Evolutionary conservation across 78 protist genomes (phyloP), one percentile per base, ranked within the genome.

Genomic region (Bigelowiella natans): DNA sequence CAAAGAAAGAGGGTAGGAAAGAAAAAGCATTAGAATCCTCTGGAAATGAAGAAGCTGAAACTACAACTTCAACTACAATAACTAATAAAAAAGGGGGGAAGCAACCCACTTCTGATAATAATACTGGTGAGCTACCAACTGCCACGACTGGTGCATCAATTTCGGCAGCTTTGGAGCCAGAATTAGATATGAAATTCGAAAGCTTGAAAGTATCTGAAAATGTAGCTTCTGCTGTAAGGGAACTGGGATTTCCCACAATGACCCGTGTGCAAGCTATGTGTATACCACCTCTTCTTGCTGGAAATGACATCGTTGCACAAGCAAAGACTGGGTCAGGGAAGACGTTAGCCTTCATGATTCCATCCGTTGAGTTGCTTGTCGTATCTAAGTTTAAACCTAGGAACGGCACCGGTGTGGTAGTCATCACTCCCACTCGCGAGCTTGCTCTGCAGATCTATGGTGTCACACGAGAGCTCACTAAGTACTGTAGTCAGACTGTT

Each of bases 241-340:
- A 51, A 18, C 18, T 51, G 34, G 73, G 73, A 51, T 51, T 51
- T 18, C 73, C 73, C 18, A 51, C 73, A 7, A 51, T 51, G 73
- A 51, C 73, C 34, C 7, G 73, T 7, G 73, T 51, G 73, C 73
- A 51, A 90, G 93, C 95, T 3, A 85, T 92, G 88, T 31, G 96
- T 3, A 93, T 98, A 11, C 97, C 98, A 11, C 96, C 95, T 40
- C 91, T 94, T 38, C 90, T 98, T 30, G 92, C 93, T 2, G 99
- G 99, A 36, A 39, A 89, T 26, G 99, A 98, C 87, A 30, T 98
- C 7, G 95, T 97, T 64, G 99, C 96, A 2, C 93, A 94, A 40
- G 99, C 99, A 28, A 7, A 94, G 87, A 97, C 99, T 0, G 99
- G 99, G 39, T 92, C 96, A 26, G 99, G 99, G 7, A 97, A 98